These are phyloP conservation scores for Cucumis hystrix DNA, from an alignment of 306 rosid species.

Conservation along the genomic window DNA sequence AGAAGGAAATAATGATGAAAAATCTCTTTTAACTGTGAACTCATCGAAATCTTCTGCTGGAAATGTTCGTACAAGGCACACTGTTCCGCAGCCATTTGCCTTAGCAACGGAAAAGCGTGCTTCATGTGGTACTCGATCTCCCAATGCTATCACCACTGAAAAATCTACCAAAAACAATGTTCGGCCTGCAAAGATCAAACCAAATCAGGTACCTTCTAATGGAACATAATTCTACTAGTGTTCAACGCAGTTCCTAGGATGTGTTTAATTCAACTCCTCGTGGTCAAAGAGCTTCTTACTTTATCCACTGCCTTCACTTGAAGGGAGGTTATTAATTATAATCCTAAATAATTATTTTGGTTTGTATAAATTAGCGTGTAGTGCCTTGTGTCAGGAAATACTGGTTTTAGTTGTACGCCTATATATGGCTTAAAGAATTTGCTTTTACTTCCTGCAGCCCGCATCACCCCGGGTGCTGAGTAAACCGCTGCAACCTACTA, in stretches of 20 bases:
- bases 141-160: slow-evolving; percentile 24
- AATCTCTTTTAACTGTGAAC: slow-evolving; percentile 31
- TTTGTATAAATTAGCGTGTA: neutral
- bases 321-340: neutral
- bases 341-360: neutral
- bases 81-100: slow-evolving; percentile 88
- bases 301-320: neutral
- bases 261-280: neutral
- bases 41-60: slow-evolving; percentile 37
- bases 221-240: neutral
- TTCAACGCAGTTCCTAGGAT: neutral
- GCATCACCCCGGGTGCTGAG: slow-evolving; percentile 32
- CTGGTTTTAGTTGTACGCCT: neutral
- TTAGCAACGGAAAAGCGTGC: slow-evolving; percentile 97
- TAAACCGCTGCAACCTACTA: slow-evolving; percentile 66
- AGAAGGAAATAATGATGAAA: slow-evolving; percentile 34
- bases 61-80: slow-evolving; percentile 47
- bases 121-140: slow-evolving; percentile 32
- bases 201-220: slow-evolving; percentile 45
- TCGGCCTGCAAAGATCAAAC: slow-evolving; percentile 35
- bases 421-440: neutral
- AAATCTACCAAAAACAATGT: slow-evolving; percentile 23
- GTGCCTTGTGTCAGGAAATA: neutral
- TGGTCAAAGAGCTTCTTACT: neutral
- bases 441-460: slow-evolving; percentile 40